Evolutionary conservation across 305 asterid species (phyloP), one percentile per base, ranked within the genome.

Genomic region (Rubia tinctorum): DNA sequence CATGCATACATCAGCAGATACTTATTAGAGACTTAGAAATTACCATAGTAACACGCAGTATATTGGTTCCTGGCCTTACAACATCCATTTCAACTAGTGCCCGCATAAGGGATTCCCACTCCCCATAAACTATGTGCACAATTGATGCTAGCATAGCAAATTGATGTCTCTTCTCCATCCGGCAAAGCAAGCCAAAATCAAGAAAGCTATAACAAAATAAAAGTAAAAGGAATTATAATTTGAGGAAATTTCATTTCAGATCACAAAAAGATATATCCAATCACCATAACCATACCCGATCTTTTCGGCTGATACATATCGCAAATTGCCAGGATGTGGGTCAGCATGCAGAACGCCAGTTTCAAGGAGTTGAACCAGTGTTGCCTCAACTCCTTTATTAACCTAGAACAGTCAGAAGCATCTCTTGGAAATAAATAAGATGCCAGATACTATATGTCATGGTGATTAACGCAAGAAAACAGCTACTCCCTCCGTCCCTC

Each of bases 341-440:
- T 95, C 99, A 73, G 97, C 98, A 81, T 95, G 99, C 88, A 95
- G 76, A 71, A 90, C 69, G 72, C 99, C 99, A 85, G 98, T 95
- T 75, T 95, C 99, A 68, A 95, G 95, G 80, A 95, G 97, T 87
- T 95, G 99, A 81, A 95, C 62, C 60, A 95, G 74, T 70, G 97
- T 79, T 84, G 98, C 97, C 82, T 92, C 96, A 71, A 95, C 97
- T 68, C 99, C 99, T 83, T 89, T 95, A 84, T 80, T 90, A 75
- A 89, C 98, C 99, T 95, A 79, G 68, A 80, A 72, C 25, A 76
- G 71, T 68, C 58, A 72, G 77, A 60, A 67, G 62, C 42, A 71
- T 77, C 64, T 72, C 70, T 65, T 66, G 76, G 75, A 82, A 77
- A 49, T 39, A 27, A 53, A 49, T 40, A 30, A 30, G 68, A 66